phyloP scores from a whole-genome alignment of 2,329 filamentous ascomycete genomes.

The Aspergillus sp. region DNA sequence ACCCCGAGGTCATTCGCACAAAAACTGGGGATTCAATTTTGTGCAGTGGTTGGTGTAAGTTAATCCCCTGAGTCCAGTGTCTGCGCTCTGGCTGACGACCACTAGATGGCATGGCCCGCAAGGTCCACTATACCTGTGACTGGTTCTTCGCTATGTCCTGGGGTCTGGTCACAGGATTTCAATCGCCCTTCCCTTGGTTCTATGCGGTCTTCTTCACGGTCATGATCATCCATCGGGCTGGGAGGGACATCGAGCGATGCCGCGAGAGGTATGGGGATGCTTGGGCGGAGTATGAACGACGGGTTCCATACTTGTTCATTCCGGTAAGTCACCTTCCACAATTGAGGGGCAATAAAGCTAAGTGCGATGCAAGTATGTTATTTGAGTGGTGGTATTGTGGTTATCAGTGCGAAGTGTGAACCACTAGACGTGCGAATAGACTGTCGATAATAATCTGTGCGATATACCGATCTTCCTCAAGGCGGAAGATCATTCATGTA shows the following conservation, averaged over 20 bases:
- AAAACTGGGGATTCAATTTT: slow-evolving; percentile 72
- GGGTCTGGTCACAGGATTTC: slow-evolving; percentile 76
- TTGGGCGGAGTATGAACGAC: slow-evolving; percentile 75
- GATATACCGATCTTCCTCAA: not conserved
- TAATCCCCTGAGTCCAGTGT: not conserved
- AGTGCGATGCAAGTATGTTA: slow-evolving; percentile 12
- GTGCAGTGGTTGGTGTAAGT: slow-evolving; percentile 76
- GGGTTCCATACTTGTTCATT: slow-evolving; percentile 80
- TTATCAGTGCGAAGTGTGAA: too few species aligned
- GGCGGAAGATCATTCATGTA: slow-evolving; percentile 11
- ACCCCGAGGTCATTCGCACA: slow-evolving; percentile 73
- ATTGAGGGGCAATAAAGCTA: not conserved
- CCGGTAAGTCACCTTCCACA: slow-evolving; percentile 48
- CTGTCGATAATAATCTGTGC: not conserved
- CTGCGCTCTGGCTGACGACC: not conserved
- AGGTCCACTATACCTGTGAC: slow-evolving; percentile 78
- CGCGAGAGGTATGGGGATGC: slow-evolving; percentile 73
- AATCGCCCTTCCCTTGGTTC: slow-evolving; percentile 82
- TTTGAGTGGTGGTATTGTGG: slow-evolving; percentile 3
- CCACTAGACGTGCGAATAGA: not conserved
- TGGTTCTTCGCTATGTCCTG: slow-evolving; percentile 72
- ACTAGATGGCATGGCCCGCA: slow-evolving; percentile 65
- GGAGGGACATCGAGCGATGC: slow-evolving; percentile 71
- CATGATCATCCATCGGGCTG: slow-evolving; percentile 77
- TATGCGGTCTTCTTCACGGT: slow-evolving; percentile 74